Base-by-base conservation (phyloP, 495 filamentous ascomycete species). In the Talaromyces borbonicus region DNA sequence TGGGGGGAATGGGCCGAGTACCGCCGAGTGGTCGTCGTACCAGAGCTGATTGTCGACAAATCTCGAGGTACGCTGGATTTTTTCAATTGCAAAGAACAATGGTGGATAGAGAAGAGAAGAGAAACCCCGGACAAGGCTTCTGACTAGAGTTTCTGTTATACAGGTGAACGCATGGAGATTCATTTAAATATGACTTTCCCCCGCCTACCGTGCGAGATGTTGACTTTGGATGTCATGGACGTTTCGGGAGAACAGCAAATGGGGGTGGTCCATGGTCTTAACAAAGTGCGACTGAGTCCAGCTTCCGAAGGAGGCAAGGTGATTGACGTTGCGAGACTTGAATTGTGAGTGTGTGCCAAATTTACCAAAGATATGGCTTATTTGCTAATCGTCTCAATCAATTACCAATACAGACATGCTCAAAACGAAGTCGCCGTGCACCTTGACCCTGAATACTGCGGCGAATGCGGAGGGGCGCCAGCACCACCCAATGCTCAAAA, bases 201-300 rank as follows among this genome's bases (percentile, higher is more conserved):
- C 4, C 81, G 81, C 25, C 72, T 98, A 24, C 92, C 92, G 25
- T 98, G 92, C 69, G 90, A 97, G 63, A 80, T 98, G 38, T 67
- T 97, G 42, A 96, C 92, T 12, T 79, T 98, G 52, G 92, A 98
- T 59, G 90, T 98, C 29, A 97, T 98, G 92, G 92, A 98, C 64
- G 90, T 98, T 8, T 93, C 86, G 11, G 92, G 92, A 32, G 92
- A 98, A 61, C 84, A 95, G 58, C 92, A 98, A 59, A 81, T 83
- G 40, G 93, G 92, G 32, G 85, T 98, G 45, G 79, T 83, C 56
- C 90, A 97, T 59, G 92, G 92, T 20, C 78, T 98, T 49, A 83
- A 75, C 58, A 95, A 95, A 61, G 84, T 94, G 33, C 80, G 92
- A 50, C 71, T 98, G 29, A 68, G 78, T 30, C 71, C 87, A 1